Conservation (phyloP, 345 rosid genomes). For the Laguncularia racemosa region DNA sequence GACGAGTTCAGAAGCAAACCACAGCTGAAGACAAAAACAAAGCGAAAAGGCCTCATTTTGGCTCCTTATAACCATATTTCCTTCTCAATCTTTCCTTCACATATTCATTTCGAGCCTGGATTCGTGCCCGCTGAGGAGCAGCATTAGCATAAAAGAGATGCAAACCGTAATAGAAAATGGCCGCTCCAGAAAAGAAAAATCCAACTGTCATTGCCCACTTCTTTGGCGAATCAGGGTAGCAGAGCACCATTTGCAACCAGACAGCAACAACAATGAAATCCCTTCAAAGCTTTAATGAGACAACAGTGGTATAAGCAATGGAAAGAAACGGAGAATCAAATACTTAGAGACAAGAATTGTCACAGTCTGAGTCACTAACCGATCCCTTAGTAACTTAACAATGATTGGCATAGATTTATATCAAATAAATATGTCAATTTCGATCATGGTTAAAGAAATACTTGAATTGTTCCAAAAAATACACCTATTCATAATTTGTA, state of each 20-base stretch:
- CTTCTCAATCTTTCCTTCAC: slow-evolving; percentile 48
- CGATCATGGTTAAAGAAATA: too few species aligned
- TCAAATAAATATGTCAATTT: too few species aligned
- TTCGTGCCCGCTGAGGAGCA: slow-evolving; percentile 78
- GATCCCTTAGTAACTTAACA: too few species aligned
- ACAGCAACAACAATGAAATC: not conserved
- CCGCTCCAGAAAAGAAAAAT: slow-evolving; percentile 48
- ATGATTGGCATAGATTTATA: too few species aligned
- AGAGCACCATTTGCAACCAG: slow-evolving; percentile 31
- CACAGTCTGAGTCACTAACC: too few species aligned
- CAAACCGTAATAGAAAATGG: slow-evolving; percentile 39
- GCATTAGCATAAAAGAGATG: slow-evolving; percentile 42
- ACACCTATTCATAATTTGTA: too few species aligned
- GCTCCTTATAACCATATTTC: slow-evolving; percentile 32
- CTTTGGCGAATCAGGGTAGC: slow-evolving; percentile 60
- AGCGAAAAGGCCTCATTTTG: too few species aligned
- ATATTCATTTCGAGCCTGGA: slow-evolving; percentile 68
- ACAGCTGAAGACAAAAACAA: too few species aligned
- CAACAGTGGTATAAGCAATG: not conserved
- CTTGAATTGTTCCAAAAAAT: too few species aligned
- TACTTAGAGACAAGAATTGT: too few species aligned
- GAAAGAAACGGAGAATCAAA: too few species aligned
- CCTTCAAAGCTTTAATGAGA: not conserved
- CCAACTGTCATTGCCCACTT: slow-evolving; percentile 54
- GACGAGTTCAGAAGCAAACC: too few species aligned